Percentiles rank a stretch among this genome's conserved stretches.
Conservation (phyloP, 2,329 filamentous ascomycete genomes). For the Diaporthe destruens region DNA sequence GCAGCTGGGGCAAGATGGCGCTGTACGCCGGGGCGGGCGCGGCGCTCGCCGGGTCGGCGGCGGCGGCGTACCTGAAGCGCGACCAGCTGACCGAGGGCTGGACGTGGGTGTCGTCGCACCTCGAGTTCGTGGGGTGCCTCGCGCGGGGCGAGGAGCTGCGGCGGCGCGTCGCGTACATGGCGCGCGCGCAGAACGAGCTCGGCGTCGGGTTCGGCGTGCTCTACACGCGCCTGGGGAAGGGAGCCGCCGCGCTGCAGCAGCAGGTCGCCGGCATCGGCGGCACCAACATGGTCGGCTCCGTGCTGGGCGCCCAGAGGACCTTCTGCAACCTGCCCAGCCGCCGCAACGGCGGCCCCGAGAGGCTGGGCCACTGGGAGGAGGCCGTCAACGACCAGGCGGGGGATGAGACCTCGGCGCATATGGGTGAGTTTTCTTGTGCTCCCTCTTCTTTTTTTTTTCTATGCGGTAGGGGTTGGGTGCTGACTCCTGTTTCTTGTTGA, state of each 20-base stretch:
- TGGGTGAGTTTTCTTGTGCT: constrained; percentile 60
- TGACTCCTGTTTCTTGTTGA: background rate
- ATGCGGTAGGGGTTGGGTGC: background rate
- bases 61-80: constrained; percentile 87
- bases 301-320: constrained; percentile 80
- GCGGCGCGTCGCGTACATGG: constrained; percentile 77
- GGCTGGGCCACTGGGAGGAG: constrained; percentile 70
- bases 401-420: constrained; percentile 87
- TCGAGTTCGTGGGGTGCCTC: constrained; percentile 93
- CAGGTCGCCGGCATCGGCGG: constrained; percentile 63
- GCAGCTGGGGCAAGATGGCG: constrained; percentile 85
- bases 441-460: background rate
- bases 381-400: constrained; percentile 82
- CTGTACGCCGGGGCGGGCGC: constrained; percentile 88
- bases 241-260: constrained; percentile 64
- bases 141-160: constrained; percentile 86
- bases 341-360: constrained; percentile 52
- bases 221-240: constrained; percentile 85
- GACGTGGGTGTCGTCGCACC: constrained; percentile 87
- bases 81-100: constrained; percentile 83
- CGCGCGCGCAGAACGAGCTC: constrained; percentile 73
- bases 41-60: constrained; percentile 83
- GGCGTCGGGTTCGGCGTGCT: constrained; percentile 85
- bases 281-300: constrained; percentile 69
- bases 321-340: constrained; percentile 86